phyloP scores from a whole-genome alignment of 176 grass and related monocot species.

The Oryza rufipogon region DNA sequence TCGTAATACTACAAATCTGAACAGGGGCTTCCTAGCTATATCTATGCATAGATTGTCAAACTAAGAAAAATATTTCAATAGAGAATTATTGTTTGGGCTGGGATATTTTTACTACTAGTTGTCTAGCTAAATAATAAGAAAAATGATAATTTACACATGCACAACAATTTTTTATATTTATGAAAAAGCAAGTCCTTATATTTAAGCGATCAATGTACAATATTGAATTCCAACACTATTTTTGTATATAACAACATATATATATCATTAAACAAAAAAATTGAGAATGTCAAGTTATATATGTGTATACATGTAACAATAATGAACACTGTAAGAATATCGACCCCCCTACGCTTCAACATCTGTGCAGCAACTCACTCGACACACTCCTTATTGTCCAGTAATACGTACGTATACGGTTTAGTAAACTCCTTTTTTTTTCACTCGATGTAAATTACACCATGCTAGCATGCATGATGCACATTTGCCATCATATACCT shows the following conservation, averaged over 20 bases:
- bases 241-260: slow-evolving; percentile 34
- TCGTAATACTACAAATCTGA: too few species aligned
- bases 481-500: slow-evolving; percentile 16
- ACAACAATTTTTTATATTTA: not conserved
- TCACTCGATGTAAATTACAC: slow-evolving; percentile 11
- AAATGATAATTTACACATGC: not conserved
- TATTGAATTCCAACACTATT: slow-evolving; percentile 29
- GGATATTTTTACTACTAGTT: not conserved
- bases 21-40: too few species aligned
- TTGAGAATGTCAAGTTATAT: slow-evolving; percentile 41
- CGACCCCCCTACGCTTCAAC: slow-evolving; percentile 39
- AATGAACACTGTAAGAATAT: slow-evolving; percentile 57
- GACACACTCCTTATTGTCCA: slow-evolving; percentile 42
- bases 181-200: slow-evolving; percentile 1
- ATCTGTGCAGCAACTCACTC: slow-evolving; percentile 37
- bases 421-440: slow-evolving; percentile 19
- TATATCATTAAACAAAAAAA: slow-evolving; percentile 47
- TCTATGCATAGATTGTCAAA: too few species aligned
- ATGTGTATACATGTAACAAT: slow-evolving; percentile 50
- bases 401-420: slow-evolving; percentile 3
- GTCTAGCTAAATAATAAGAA: not conserved
- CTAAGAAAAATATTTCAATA: too few species aligned
- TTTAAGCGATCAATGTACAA: slow-evolving; percentile 8
- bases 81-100: too few species aligned
- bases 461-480: not conserved